Evolutionary conservation across 139 green algal genomes (phyloP).

Genomic region (Picochlorum sp.): DNA sequence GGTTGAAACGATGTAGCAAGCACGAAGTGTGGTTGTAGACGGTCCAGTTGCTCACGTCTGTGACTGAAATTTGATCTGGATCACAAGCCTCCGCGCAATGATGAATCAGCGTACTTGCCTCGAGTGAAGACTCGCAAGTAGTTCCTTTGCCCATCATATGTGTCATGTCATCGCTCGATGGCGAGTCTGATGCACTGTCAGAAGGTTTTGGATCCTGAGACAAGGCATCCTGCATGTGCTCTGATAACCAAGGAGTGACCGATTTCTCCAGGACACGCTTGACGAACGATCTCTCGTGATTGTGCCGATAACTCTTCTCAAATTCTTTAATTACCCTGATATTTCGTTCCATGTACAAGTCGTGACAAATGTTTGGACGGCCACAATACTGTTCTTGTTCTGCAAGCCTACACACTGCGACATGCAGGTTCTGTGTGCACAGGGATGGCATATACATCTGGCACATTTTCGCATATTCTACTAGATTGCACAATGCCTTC

Average conservation of each 20-base stretch:
- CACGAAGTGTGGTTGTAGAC: background rate
- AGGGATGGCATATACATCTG: background rate
- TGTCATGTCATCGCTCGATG: background rate
- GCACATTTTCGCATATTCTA: background rate
- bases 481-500: background rate
- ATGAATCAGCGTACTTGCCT: background rate
- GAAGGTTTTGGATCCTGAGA: background rate
- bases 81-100: background rate
- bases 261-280: background rate
- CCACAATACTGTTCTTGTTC: conserved; percentile 1
- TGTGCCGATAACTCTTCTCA: background rate
- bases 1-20: background rate
- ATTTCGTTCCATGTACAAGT: background rate
- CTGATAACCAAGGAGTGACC: background rate
- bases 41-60: background rate
- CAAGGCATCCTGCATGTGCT: background rate
- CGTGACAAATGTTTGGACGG: background rate
- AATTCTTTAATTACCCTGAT: background rate
- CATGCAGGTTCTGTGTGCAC: background rate
- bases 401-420: background rate
- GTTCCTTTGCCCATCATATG: background rate
- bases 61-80: background rate
- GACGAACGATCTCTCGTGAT: background rate
- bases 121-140: background rate
- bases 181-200: background rate